A percentile compares a stretch with the other conserved stretches of the same genome.
Conservation (phyloP, 2,329 filamentous ascomycete species). For the Monilinia laxa region DNA sequence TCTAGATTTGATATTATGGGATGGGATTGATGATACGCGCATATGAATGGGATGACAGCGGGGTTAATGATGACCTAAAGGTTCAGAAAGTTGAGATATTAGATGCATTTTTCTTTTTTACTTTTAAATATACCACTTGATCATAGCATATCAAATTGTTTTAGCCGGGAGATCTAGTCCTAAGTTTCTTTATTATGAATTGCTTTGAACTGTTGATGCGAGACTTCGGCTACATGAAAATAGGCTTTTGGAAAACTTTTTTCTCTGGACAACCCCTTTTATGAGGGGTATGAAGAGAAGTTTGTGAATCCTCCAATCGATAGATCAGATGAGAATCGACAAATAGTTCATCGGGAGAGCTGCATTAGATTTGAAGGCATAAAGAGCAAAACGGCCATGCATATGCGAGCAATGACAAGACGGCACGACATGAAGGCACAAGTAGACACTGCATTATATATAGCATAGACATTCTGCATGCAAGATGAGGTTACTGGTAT, state of each 20-base stretch:
- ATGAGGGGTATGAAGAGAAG: background rate
- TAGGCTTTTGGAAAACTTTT: background rate
- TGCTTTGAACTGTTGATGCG: background rate
- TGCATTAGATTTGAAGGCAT: background rate
- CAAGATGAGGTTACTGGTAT: background rate
- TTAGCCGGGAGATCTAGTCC: background rate
- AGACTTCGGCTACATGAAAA: background rate
- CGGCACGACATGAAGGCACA: background rate
- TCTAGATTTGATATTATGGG: conserved; percentile 11
- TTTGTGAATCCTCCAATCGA: background rate
- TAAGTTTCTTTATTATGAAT: background rate
- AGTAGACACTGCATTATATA: background rate
- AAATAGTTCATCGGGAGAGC: background rate
- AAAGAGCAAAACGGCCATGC: background rate
- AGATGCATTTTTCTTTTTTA: conserved; percentile 5
- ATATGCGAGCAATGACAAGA: background rate
- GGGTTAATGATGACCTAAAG: conserved; percentile 10
- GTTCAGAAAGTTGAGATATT: conserved; percentile 14
- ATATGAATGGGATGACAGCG: conserved; percentile 13
- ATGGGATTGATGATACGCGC: conserved; percentile 14
- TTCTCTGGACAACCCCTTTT: background rate
- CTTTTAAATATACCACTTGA: conserved; percentile 13
- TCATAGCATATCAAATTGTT: conserved; percentile 13
- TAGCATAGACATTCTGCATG: background rate
- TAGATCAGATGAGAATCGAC: background rate